These are phyloP conservation scores for Quillaja saponaria DNA, from an alignment of 306 rosid species.

Conservation along the genomic window DNA sequence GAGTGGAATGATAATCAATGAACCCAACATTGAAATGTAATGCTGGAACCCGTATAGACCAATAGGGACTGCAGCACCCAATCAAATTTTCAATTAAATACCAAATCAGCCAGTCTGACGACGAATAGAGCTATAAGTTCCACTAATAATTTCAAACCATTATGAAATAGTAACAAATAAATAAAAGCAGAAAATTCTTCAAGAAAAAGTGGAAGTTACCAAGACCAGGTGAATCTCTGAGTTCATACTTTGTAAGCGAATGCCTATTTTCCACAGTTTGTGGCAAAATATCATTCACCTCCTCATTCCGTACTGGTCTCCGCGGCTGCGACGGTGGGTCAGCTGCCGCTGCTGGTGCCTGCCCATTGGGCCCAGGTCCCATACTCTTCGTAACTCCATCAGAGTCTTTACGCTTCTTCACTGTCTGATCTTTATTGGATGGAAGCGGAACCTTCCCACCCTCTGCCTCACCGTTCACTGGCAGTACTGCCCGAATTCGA, in stretches of 20 bases:
- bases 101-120: conserved; percentile 16
- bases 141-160: not conserved
- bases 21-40: conserved; percentile 79
- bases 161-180: not conserved
- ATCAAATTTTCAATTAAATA: conserved; percentile 15
- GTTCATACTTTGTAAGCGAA: conserved; percentile 81
- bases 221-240: conserved; percentile 88
- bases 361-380: conserved; percentile 47
- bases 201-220: conserved; percentile 45
- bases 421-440: conserved; percentile 41
- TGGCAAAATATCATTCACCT: conserved; percentile 68
- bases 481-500: conserved; percentile 32
- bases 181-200: not conserved
- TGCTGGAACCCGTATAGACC: conserved; percentile 92
- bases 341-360: conserved; percentile 28
- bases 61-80: conserved; percentile 63
- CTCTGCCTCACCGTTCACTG: conserved; percentile 45
- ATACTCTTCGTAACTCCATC: conserved; percentile 58
- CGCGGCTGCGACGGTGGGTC: conserved; percentile 47
- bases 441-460: conserved; percentile 34
- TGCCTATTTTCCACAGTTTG: conserved; percentile 62
- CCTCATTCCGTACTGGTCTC: conserved; percentile 55
- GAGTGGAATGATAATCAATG: conserved; percentile 85
- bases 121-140: not conserved
- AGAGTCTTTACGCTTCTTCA: conserved; percentile 70